Evolutionary conservation across 176 grass and related monocot genomes (phyloP).

Genomic region (Carex kokanica): DNA sequence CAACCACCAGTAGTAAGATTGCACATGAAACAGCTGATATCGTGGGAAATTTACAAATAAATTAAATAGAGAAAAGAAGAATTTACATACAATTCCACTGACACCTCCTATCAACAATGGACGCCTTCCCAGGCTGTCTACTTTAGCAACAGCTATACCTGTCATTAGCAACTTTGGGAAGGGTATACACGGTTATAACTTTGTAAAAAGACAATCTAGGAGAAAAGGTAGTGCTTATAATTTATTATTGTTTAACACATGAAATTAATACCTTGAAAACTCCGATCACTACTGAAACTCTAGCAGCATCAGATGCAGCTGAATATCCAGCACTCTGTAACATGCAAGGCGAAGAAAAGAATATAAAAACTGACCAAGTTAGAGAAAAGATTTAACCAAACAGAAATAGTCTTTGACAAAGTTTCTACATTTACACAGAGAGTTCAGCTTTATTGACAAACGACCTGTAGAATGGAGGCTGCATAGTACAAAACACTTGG

Average conservation of each 20-base stretch:
- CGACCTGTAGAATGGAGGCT: conserved; percentile 86
- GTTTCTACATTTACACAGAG: neutral
- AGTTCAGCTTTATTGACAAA: neutral
- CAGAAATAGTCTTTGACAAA: neutral
- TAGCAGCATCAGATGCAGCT: conserved; percentile 88
- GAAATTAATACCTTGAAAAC: conserved; percentile 72
- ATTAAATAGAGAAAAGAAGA: conserved; percentile 1
- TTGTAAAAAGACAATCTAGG: neutral
- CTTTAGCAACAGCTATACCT: conserved; percentile 79
- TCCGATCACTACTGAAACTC: conserved; percentile 79
- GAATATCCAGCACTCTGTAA: conserved; percentile 84
- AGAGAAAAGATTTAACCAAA: conserved; percentile 31
- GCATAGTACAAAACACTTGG: conserved; percentile 98
- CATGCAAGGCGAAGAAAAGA: conserved; percentile 21
- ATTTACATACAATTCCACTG: conserved; percentile 75
- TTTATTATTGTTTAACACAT: neutral
- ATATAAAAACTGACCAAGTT: conserved; percentile 23
- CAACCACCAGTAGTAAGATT: conserved; percentile 3
- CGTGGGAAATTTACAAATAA: neutral
- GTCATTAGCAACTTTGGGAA: conserved; percentile 73
- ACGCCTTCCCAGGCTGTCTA: conserved; percentile 70
- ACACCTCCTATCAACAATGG: conserved; percentile 88
- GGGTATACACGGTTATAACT: conserved; percentile 26
- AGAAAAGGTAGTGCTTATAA: conserved; percentile 12
- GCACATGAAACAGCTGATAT: conserved; percentile 12